These are phyloP conservation scores for Stromatinia cepivora DNA, from an alignment of 2,329 filamentous ascomycete genomes.

Conservation along the genomic window DNA sequence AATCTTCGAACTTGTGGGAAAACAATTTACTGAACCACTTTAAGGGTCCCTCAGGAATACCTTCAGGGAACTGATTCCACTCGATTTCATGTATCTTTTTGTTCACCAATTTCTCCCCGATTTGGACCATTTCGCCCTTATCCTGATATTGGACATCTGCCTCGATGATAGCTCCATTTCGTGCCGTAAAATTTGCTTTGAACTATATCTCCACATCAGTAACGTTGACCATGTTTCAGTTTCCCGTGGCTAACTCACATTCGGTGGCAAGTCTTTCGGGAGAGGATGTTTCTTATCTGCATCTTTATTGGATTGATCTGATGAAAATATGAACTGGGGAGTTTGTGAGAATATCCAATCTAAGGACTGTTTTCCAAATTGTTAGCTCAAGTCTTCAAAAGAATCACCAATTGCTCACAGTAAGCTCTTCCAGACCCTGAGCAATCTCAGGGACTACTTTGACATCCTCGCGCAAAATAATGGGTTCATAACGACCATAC, in stretches of 20 bases:
- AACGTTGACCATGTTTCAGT: neutral
- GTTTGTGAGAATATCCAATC: slow-evolving; percentile 86
- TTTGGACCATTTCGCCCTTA: neutral
- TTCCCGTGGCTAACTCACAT: slow-evolving; percentile 9
- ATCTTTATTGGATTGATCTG: slow-evolving; percentile 44
- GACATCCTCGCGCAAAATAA: slow-evolving; percentile 43
- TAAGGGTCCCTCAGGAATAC: neutral
- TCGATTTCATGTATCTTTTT: slow-evolving; percentile 51
- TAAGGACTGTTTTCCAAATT: slow-evolving; percentile 48
- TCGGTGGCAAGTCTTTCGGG: slow-evolving; percentile 13
- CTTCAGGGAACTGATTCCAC: slow-evolving; percentile 37
- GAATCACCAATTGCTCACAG: slow-evolving; percentile 46
- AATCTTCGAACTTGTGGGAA: neutral
- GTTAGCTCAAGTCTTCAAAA: slow-evolving; percentile 33
- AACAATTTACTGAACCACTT: slow-evolving; percentile 16
- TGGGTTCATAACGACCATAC: slow-evolving; percentile 54
- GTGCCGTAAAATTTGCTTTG: slow-evolving; percentile 29
- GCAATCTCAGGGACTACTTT: slow-evolving; percentile 51
- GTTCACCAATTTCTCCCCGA: slow-evolving; percentile 4
- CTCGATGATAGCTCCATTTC: slow-evolving; percentile 33
- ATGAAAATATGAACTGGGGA: slow-evolving; percentile 74
- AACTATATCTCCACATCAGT: slow-evolving; percentile 26
- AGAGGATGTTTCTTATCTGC: neutral
- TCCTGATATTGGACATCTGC: slow-evolving; percentile 22
- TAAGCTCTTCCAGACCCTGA: slow-evolving; percentile 63